Base-by-base conservation (phyloP, 495 filamentous ascomycete genomes). In the Penicillium samsonianum region DNA sequence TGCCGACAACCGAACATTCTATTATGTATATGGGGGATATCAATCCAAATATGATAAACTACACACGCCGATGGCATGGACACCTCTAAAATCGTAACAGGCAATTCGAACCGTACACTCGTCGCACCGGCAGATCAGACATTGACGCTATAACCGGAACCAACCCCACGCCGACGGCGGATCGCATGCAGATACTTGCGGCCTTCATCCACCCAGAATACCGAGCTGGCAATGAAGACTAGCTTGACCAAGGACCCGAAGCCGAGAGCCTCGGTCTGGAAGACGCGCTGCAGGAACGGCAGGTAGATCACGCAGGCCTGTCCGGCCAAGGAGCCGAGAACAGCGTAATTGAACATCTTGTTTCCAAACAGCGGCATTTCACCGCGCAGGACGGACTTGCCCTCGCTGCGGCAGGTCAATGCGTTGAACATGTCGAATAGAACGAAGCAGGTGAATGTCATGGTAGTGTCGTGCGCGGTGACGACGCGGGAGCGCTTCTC, bases 381-480 rank as follows among this genome's bases (percentile, higher is more conserved):
- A 41, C 92, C 93, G 28, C 86, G 80, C 22, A 97, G 83, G 5
- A 98, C 79, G 31, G 88, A 92, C 66, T 98, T 98, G 61, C 80
- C 82, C 70, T 97, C 93, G 47, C 89, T 94, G 49, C 94, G 90
- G 73, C 94, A 98, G 9, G 91, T 88, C 14, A 98, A 79, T 0
- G 94, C 94, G 70, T 97, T 96, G 78, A 96, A 95, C 94, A 98
- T 98, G 77, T 98, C 94, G 70, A 96, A 98, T 25, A 98, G 80
- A 22, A 98, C 94, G 66, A 98, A 98, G 73, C 90, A 95, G 20
- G 94, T 98, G 71, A 98, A 98, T 1, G 94, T 98, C 91, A 97
- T 96, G 55, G 94, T 98, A 16, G 94, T 98, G 76, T 98, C 94
- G 65, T 95, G 91, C 28, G 88, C 90, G 11, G 86, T 96, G 50